These are phyloP conservation scores for Tuber brumale DNA, from an alignment of 495 filamentous ascomycete genomes.

Conservation along the genomic window DNA sequence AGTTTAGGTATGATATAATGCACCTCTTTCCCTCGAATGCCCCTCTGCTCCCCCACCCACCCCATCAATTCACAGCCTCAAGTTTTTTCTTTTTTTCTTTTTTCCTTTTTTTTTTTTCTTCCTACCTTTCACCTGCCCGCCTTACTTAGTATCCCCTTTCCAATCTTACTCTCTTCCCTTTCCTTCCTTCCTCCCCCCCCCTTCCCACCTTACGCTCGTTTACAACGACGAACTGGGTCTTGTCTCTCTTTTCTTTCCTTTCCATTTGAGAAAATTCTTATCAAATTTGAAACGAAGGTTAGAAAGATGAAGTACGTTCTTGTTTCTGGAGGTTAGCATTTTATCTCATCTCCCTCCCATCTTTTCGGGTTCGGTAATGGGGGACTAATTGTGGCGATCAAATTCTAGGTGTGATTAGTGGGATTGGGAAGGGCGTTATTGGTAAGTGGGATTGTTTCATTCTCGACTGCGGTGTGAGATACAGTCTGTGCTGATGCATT, in stretches of 20 bases:
- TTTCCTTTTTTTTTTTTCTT: constrained; percentile 15
- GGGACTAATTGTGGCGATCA: constrained; percentile 7
- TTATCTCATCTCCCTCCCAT: constrained; percentile 12
- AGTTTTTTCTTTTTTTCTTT: constrained; percentile 22
- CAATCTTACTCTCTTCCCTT: neutral
- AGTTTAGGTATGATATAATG: too few species aligned
- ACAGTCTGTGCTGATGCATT: constrained; percentile 33
- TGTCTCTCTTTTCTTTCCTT: neutral
- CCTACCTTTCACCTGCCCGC: constrained; percentile 11
- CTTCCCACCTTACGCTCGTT: neutral
- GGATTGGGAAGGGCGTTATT: constrained; percentile 78
- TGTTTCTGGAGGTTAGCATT: constrained; percentile 63
- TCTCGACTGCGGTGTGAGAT: constrained; percentile 25
- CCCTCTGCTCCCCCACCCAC: constrained; percentile 21
- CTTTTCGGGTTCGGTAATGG: neutral
- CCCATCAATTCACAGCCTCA: constrained; percentile 29
- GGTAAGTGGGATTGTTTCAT: constrained; percentile 48
- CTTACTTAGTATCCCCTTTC: constrained; percentile 16
- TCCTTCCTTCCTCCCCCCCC: constrained; percentile 7
- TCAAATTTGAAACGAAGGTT: neutral
- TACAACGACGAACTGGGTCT: neutral
- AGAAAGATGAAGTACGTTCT: constrained; percentile 75
- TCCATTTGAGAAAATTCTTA: constrained; percentile 7
- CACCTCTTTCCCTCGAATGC: neutral
- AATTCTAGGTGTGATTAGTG: constrained; percentile 61